Base-by-base conservation (phyloP, 2,329 filamentous ascomycete genomes). In the Cryphonectria parasitica region DNA sequence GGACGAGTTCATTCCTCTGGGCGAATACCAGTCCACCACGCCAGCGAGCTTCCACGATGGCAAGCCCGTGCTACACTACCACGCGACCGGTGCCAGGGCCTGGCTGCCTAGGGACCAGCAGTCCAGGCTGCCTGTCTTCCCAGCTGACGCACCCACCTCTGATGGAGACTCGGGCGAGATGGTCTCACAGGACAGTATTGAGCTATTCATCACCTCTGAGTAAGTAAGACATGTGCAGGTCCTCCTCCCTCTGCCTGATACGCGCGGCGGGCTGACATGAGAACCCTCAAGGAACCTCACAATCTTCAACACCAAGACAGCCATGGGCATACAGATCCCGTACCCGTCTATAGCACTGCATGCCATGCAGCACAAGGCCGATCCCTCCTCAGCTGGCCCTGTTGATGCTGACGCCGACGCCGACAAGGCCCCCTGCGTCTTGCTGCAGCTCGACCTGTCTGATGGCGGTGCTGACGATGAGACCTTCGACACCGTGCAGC, bases 271-370 rank as follows among this genome's bases (percentile, higher is more conserved):
- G 2, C 17, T 69, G n/a, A 15, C 58, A 83, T 78, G n/a, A 28
- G 19, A 36, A 34, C 1, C 45, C 1, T 4, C 45, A 75, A 87
- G 87, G 75, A 82, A 85, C 75, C 84, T 95, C 69, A 89, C 84
- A 19, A 79, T 95, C 72, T 94, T 89, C 82, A 91, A 90, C 74
- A 79, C 82, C 17, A 79, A 85, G 3, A 85, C 84, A 17, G 82
- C 84, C 49, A 85, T 82, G 25, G 92, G 92, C 73, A 81, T 93
- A 61, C 85, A 88, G 56, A 91, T 95, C 74, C 89, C 91, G 0
- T 95, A 94, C 79, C 91, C 90, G 3, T 83, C 88, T 72, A 92
- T 95, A 78, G 90, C 90, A 31, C 89, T 95, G 22, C 92, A 94
- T 78, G 92, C 91, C 0, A 88, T 92, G 75, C 91, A 93, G 80